These are phyloP conservation scores for Fusarium staphyleae DNA, from an alignment of 2,329 filamentous ascomycete species.

Conservation along the genomic window DNA sequence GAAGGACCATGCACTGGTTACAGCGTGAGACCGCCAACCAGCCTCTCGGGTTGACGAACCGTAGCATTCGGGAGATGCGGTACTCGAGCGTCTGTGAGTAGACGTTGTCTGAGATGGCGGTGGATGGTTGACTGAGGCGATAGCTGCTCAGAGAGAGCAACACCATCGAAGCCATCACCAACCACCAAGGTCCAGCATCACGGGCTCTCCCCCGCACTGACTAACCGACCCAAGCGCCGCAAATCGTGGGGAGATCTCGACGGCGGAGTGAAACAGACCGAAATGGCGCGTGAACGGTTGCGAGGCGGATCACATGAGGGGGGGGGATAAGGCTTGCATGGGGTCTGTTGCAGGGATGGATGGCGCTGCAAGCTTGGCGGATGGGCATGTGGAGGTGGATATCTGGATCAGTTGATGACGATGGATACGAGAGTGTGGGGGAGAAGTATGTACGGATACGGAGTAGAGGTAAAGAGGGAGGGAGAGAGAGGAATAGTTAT, in stretches of 20 bases:
- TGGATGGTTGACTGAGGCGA: not conserved
- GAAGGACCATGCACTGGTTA: not conserved
- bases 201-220: not conserved
- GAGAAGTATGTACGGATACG: no score
- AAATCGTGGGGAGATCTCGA: constrained; percentile 1
- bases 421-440: not conserved
- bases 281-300: constrained; percentile 23
- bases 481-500: no score
- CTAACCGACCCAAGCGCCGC: constrained; percentile 4
- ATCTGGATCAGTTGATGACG: not conserved
- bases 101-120: not conserved
- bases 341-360: no score
- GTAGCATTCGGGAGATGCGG: constrained; percentile 3
- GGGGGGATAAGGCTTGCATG: no score
- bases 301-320: not conserved
- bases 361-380: no score
- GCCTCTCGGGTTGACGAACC: not conserved
- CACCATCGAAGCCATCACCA: not conserved
- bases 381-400: not conserved
- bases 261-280: constrained; percentile 26
- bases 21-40: not conserved
- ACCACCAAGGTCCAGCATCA: not conserved
- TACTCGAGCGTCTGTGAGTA: not conserved
- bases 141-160: not conserved
- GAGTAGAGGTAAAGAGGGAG: no score